A percentile compares a stretch with the other conserved stretches of the same genome.
Evolutionary conservation across 31 red algal genomes (phyloP).

Genomic region (Porphyra umbilicalis): DNA sequence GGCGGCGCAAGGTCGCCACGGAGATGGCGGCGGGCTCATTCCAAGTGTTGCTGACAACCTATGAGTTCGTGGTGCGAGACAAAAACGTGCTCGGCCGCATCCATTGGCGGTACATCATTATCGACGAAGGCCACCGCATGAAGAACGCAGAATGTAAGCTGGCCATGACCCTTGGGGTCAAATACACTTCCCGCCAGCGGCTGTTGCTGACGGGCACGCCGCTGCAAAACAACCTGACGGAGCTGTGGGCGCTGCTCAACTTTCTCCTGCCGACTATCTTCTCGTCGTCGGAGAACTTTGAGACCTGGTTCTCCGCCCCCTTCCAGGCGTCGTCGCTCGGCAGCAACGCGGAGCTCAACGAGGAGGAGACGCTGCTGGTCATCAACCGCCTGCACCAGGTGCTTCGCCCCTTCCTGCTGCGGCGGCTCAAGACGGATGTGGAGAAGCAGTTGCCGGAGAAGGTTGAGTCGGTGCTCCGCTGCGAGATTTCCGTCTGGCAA

Average conservation of each 20-base stretch:
- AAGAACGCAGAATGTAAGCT: constrained; percentile 96
- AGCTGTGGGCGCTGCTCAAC: constrained; percentile 97
- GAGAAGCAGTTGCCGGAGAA: constrained; percentile 86
- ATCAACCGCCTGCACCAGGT: constrained; percentile 94
- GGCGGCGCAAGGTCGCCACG: constrained; percentile 59
- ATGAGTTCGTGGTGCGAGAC: constrained; percentile 89
- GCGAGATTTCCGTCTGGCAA: constrained; percentile 90
- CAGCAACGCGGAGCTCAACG: constrained; percentile 68
- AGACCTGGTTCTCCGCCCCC: constrained; percentile 88
- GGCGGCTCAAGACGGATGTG: constrained; percentile 88
- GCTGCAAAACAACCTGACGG: constrained; percentile 92
- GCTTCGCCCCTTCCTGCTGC: constrained; percentile 78
- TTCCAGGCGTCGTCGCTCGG: constrained; percentile 74
- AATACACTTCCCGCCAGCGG: constrained; percentile 81
- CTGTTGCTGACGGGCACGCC: constrained; percentile 90
- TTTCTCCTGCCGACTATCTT: constrained; percentile 97
- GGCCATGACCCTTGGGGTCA: constrained; percentile 85
- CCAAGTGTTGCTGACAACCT: constrained; percentile 86
- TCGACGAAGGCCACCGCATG: constrained; percentile 99
- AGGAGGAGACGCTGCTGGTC: constrained; percentile 80
- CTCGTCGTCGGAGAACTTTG: constrained; percentile 66
- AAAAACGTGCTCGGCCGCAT: constrained; percentile 67
- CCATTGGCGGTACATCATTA: constrained; percentile 92
- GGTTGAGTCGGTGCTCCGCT: constrained; percentile 73
- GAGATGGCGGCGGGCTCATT: constrained; percentile 58